Base-by-base conservation (phyloP, 805 yeast genomes). In the Tetrapisispora iriomotensis region DNA sequence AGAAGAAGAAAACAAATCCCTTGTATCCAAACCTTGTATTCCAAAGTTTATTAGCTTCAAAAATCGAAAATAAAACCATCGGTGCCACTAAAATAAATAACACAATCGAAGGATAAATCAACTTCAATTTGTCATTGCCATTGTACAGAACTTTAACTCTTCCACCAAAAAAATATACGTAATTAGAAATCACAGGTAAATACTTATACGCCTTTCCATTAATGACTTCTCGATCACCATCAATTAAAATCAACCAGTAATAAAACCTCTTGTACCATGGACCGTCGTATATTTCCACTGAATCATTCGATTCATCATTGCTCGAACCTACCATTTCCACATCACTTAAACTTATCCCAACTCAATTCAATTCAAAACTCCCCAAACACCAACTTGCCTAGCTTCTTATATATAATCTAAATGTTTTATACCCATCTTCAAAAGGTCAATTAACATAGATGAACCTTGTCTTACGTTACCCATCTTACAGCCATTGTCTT, bases 111-210 rank as follows among this genome's bases (percentile, higher is more conserved):
- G 34, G 34, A 21, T 31, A 31, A 0, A 63, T 26, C 2, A 72
- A 22, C 9, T 66, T 66, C 13, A 67, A 47, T 1, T 75, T 78
- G 17, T 46, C 45, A 20, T 58, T 54, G 24, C 54, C 50, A 41
- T 62, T 67, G 40, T 62, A 68, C 8, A 69, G 52, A 0, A 71
- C 61, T 24, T 79, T 61, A 12, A 78, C 50, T 30, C 86, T 56
- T 0, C 94, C 94, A 12, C 92, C 92, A 36, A 75, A 57, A 4
- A 80, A 59, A 54, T 72, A 82, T 2, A 74, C 45, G 40, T 68
- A 66, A 40, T 65, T 68, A 7, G 65, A 50, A 5, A 49, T 46
- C 3, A 35, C 21, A 2, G 60, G 53, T 29, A 55, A 29, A 7
- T 48, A 41, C 10, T 47, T 29, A 36, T 55, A 58, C 18, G 48